Base-by-base conservation (phyloP, 805 yeast species). In the Babjeviella inositovora region DNA sequence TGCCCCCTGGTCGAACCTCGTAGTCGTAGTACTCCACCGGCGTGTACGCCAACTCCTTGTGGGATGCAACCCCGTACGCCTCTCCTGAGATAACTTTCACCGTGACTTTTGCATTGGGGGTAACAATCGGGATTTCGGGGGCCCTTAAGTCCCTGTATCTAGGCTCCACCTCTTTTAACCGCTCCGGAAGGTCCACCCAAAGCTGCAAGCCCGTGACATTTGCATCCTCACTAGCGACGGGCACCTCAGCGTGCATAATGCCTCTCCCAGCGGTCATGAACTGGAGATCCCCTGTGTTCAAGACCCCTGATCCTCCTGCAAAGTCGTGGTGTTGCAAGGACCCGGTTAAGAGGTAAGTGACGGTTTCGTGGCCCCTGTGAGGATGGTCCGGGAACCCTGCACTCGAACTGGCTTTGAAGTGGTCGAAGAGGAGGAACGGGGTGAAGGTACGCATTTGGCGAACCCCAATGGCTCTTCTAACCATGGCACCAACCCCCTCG, bases 221-320 rank as follows among this genome's bases (percentile, higher is more conserved):
- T 14, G 50, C 50, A 18, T 62, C 54, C 11, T 53, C 54, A 30
- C 51, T 47, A 18, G 57, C 53, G 16, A 71, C 71, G 6, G 93
- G 93, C 68, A 81, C 81, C 41, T 82, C 94, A 3, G 82, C 64
- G 44, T 81, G 94, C 25, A 77, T 77, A 17, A 81, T 68, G 23
- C 92, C 95, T 35, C 62, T 64, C 29, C 93, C 94, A 5, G 94
- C 93, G 14, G 93, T 82, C 94, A 82, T 82, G 45, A 82, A 81
- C 45, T 82, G 95, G 33, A 84, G 53, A 43, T 82, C 95, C 27
- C 93, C 94, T 6, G 81, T 68, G 30, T 64, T 58, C 25, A 84
- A 50, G 6, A 79, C 57, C 26, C 93, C 94, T 25, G 63, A 59
- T n/a, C 75, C 53, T 2, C 93, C 93, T 2, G 92, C 77, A 47